Conservation (phyloP, 2,329 filamentous ascomycete species). For the Laburnicola sp. region DNA sequence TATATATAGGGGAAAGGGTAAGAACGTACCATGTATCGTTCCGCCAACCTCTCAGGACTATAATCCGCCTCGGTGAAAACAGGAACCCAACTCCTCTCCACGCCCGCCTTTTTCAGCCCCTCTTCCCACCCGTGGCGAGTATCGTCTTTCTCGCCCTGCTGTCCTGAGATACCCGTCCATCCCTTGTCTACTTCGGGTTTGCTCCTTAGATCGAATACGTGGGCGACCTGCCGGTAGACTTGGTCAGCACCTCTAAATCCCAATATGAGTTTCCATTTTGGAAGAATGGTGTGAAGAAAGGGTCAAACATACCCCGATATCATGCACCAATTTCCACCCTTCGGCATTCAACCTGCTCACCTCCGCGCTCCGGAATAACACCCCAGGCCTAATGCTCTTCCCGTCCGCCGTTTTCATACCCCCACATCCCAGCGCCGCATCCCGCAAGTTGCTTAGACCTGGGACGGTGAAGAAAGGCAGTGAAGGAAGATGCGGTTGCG, state of each 20-base stretch:
- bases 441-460: constrained; percentile 43
- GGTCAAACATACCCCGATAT: constrained; percentile 48
- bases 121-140: constrained; percentile 33
- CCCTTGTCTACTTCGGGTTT: constrained; percentile 59
- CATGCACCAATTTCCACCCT: constrained; percentile 32
- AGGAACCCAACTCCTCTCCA: constrained; percentile 61
- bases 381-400: constrained; percentile 52
- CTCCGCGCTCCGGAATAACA: constrained; percentile 71
- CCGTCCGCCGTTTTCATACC: constrained; percentile 34
- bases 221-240: constrained; percentile 50
- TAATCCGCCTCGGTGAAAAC: constrained; percentile 67
- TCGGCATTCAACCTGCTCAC: constrained; percentile 45
- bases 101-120: constrained; percentile 42
- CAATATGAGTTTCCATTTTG: background rate
- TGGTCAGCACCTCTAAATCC: background rate
- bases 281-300: background rate
- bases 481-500: constrained; percentile 6
- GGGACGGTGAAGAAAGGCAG: constrained; percentile 42
- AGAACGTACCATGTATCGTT: constrained; percentile 53
- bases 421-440: constrained; percentile 28
- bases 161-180: constrained; percentile 25
- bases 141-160: constrained; percentile 43
- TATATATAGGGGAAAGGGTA: background rate
- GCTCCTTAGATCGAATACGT: constrained; percentile 71
- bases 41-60: constrained; percentile 63